Base-by-base conservation (phyloP, 2,329 filamentous ascomycete species). In the Pseudogymnoascus verrucosus region DNA sequence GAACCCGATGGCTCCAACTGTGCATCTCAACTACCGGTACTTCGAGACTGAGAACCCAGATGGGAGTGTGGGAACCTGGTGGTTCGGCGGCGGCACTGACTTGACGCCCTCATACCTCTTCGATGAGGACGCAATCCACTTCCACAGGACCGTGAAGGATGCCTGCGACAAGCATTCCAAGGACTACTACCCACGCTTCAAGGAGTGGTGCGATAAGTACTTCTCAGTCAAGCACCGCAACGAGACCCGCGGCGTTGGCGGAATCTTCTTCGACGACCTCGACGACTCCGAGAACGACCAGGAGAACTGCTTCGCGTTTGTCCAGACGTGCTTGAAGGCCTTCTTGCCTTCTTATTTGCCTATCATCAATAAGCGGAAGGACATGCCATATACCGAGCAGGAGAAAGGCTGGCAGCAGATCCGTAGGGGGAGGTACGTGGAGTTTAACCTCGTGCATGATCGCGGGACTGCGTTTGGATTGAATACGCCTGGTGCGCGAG, bases 381-480 rank as follows among this genome's bases (percentile, higher is more conserved):
- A 96, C 71, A 92, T 97, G 91, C 87, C 90, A 0, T 99, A 86
- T 71, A 93, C 86, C 0, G 88, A 89, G 59, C 82, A 87, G 69
- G 90, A 97, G 78, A 97, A 96, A 80, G 86, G 90, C 68, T 99
- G 95, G 95, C 95, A 99, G 79, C 95, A 98, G 79, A 82, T 99
- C 67, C 84, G 95, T 60, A 82, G 95, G 68, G 95, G 95, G n/a
- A 84, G 92, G 71, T 99, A 99, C 74, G 95, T 99, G 67, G 95
- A 99, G 78, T 99, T 99, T 77, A 99, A 99, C 77, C 83, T 99
- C 39, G 91, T 99, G 63, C 93, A 99, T 77, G 95, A 99, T 78
- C 86, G 95, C 26, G 95, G 95, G 2, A 99, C 95, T 1, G 88
- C 90, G 6, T 99, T 99, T 76, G 95, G 95, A 1, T 79, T 99